These are phyloP conservation scores for Diaporthe nobilis DNA, from an alignment of 2,329 filamentous ascomycete species.

Conservation along the genomic window DNA sequence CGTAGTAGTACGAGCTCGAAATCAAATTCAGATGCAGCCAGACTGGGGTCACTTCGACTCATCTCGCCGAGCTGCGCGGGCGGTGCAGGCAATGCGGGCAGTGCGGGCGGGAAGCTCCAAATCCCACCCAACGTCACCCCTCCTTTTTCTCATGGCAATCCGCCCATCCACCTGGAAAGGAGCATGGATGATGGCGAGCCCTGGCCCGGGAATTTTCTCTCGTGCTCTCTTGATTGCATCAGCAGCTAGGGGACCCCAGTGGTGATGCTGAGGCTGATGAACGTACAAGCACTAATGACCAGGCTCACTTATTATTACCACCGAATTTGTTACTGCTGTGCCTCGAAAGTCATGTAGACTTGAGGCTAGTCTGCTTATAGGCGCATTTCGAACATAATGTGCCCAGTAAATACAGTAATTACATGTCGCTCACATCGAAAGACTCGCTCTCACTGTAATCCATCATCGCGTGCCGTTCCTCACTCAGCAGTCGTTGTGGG, in stretches of 20 bases:
- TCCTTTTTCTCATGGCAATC: neutral
- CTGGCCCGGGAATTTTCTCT: neutral
- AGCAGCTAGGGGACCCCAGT: conserved; percentile 11
- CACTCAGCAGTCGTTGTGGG: conserved; percentile 4
- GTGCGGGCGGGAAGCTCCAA: conserved; percentile 23
- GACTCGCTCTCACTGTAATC: neutral
- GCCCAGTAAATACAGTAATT: neutral
- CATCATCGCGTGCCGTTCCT: neutral
- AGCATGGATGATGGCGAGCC: conserved; percentile 12
- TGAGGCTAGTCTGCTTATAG: neutral
- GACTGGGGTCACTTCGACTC: conserved; percentile 35
- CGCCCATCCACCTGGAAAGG: neutral
- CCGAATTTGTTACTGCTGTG: neutral
- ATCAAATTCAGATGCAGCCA: neutral
- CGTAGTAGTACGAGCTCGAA: neutral
- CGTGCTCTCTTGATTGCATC: neutral
- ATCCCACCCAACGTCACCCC: conserved; percentile 26
- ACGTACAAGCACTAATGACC: neutral
- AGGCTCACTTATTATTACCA: neutral
- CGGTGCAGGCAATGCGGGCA: neutral
- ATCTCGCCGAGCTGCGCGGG: conserved; percentile 20
- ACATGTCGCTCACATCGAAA: neutral
- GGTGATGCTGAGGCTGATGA: neutral
- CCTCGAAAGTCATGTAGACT: neutral
- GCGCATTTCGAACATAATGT: neutral